These are phyloP conservation scores for Prunus padus DNA, from an alignment of 306 rosid species.

Conservation along the genomic window DNA sequence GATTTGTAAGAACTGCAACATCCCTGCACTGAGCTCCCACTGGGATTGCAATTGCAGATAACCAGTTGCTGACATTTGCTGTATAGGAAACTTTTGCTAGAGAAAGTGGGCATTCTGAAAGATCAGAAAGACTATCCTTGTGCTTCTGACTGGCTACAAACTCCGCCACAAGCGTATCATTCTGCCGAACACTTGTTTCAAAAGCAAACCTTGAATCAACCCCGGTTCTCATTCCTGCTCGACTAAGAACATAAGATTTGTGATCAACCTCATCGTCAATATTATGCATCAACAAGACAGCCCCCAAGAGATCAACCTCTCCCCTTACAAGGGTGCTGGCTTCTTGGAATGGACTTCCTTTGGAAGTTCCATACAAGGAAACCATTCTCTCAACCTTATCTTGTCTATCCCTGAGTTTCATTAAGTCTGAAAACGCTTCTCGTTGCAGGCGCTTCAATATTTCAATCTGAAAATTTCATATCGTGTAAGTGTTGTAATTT, in stretches of 20 bases:
- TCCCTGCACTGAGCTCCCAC: constrained; percentile 88
- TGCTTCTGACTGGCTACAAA: constrained; percentile 60
- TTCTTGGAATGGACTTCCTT: constrained; percentile 74
- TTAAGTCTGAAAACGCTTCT: constrained; percentile 83
- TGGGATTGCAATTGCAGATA: constrained; percentile 62
- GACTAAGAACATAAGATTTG: constrained; percentile 32
- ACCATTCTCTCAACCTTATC: constrained; percentile 74
- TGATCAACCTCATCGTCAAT: constrained; percentile 36
- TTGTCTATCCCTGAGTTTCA: constrained; percentile 88
- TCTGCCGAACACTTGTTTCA: constrained; percentile 56
- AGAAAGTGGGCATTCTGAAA: constrained; percentile 56
- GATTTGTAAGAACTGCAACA: constrained; percentile 49
- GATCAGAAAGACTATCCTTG: constrained; percentile 22
- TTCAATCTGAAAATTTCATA: constrained; percentile 57
- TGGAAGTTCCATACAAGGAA: constrained; percentile 63
- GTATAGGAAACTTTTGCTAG: constrained; percentile 57
- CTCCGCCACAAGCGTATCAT: constrained; percentile 60
- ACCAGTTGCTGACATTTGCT: constrained; percentile 54
- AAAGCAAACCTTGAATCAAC: constrained; percentile 63
- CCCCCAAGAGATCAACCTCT: constrained; percentile 67
- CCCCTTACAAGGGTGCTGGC: constrained; percentile 59
- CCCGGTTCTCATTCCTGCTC: constrained; percentile 70
- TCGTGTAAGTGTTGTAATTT: constrained; percentile 10
- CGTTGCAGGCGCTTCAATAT: constrained; percentile 85
- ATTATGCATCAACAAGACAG: constrained; percentile 42